These are phyloP conservation scores for Nephelium lappaceum DNA, from an alignment of 345 rosid species.

Conservation along the genomic window DNA sequence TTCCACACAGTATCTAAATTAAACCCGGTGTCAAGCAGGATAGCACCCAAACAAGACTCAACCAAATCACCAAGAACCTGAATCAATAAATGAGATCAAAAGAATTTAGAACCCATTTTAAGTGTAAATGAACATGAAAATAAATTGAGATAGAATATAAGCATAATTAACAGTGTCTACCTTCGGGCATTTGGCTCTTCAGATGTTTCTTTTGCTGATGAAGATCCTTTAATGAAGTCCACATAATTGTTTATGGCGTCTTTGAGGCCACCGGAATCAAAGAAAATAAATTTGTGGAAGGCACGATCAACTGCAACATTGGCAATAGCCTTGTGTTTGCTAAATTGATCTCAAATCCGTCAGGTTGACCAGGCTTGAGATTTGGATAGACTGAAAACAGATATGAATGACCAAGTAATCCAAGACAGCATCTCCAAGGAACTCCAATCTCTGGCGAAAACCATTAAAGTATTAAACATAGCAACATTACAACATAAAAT, in stretches of 20 bases:
- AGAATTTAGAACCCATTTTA: conserved; percentile 10
- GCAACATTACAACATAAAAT: conserved; percentile 20
- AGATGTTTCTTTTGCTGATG: conserved; percentile 37
- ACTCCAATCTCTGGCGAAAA: conserved; percentile 81
- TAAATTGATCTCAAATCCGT: conserved; percentile 83
- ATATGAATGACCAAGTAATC: conserved; percentile 92
- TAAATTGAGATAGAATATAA: background rate
- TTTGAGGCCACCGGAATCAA: conserved; percentile 58
- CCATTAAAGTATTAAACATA: conserved; percentile 20
- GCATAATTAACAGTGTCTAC: conserved; percentile 31
- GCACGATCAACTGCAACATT: conserved; percentile 62
- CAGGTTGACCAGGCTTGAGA: conserved; percentile 88
- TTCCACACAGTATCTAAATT: conserved; percentile 70
- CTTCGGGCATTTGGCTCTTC: conserved; percentile 88
- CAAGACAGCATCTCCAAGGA: conserved; percentile 96
- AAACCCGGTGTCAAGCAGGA: conserved; percentile 80
- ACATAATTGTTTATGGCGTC: conserved; percentile 59
- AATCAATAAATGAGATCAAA: conserved; percentile 21
- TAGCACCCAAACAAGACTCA: conserved; percentile 84
- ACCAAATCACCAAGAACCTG: conserved; percentile 94
- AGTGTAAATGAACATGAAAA: conserved; percentile 1
- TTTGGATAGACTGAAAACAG: conserved; percentile 77
- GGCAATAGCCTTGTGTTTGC: conserved; percentile 83
- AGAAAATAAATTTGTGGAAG: conserved; percentile 59
- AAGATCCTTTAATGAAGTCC: conserved; percentile 41